Conservation (phyloP, 1,284 basidiomycete genomes). For the Testicularia cyperi region DNA sequence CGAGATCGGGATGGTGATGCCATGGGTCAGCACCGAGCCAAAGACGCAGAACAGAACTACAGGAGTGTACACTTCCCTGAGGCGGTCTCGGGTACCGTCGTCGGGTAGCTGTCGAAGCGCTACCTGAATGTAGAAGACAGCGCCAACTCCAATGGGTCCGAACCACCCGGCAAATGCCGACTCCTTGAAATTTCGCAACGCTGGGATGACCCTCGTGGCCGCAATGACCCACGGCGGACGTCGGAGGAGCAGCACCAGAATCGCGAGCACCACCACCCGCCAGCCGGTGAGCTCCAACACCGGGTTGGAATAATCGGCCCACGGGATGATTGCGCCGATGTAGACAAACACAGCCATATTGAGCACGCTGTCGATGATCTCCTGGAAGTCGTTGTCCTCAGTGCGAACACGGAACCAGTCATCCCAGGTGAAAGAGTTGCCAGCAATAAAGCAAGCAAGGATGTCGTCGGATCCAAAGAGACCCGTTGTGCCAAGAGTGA, state of each 20-base stretch:
- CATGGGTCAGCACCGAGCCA: constrained; percentile 64
- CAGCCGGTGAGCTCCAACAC: constrained; percentile 45
- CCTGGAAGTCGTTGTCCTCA: constrained; percentile 65
- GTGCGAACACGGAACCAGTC: constrained; percentile 63
- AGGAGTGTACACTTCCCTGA: constrained; percentile 62
- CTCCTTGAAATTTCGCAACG: constrained; percentile 46
- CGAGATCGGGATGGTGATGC: constrained; percentile 54
- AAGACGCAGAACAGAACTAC: constrained; percentile 65
- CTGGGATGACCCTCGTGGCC: constrained; percentile 47
- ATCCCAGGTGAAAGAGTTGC: constrained; percentile 61
- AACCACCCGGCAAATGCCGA: constrained; percentile 57
- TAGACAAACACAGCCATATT: constrained; percentile 63
- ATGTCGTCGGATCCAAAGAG: constrained; percentile 62
- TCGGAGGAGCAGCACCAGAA: constrained; percentile 50
- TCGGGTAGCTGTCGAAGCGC: constrained; percentile 63
- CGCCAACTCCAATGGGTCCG: constrained; percentile 59
- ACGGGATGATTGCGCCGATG: constrained; percentile 61
- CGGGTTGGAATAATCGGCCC: constrained; percentile 39
- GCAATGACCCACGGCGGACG: constrained; percentile 54
- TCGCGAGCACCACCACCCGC: constrained; percentile 53
- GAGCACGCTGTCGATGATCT: constrained; percentile 65
- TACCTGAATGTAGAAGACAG: constrained; percentile 64
- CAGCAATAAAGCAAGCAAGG: constrained; percentile 61
- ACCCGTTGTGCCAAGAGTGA: constrained; percentile 61
- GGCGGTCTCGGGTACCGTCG: constrained; percentile 59